Evolutionary conservation across 441 rosid species (phyloP), one percentile per base, ranked within the genome.

Genomic region (Gossypium trilobum): DNA sequence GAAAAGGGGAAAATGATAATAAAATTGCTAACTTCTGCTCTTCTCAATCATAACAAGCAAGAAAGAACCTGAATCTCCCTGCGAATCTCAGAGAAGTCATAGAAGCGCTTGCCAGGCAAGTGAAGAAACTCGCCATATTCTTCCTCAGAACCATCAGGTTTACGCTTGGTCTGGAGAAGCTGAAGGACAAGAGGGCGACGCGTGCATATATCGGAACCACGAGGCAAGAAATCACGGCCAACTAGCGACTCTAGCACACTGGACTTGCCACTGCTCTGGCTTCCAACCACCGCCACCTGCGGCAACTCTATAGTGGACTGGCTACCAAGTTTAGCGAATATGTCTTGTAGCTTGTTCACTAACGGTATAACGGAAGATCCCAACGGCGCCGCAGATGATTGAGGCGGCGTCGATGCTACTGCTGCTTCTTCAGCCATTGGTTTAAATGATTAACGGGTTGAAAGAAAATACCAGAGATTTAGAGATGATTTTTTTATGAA

Each of bases 301-400:
- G 95, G 95, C 52, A 90, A 89, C 81, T 87, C 90, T 78, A 90
- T 85, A 71, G 88, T 76, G 46, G 90, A 85, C 71, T 88, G 90
- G 77, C 87, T 86, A 44, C 91, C 96, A 1, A 90, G 86, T 86
- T 95, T 91, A 10, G 98, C 96, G 77, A 95, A 91, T 61, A 95
- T 95, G 78, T 95, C 98, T 62, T 92, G 98, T 2, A 95, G 86
- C 87, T 92, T 95, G 70, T 95, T 95, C 11, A 89, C 97, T 36
- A 92, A 81, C 39, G 99, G 99, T 29, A 95, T 92, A 77, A 95
- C 95, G 2, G 97, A 88, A 48, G 91, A 75, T 3, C 91, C 93
- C 25, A 88, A 80, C 27, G 91, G 88, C 48, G 91, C 66, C 31
- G 84, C 83, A 17, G 82, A 70, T 17, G 80, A 8, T 17, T 76